Percentiles rank a stretch among this genome's conserved stretches.
These are phyloP conservation scores for Pyrenophora graminea DNA, from an alignment of 2,329 filamentous ascomycete species.

Conservation along the genomic window DNA sequence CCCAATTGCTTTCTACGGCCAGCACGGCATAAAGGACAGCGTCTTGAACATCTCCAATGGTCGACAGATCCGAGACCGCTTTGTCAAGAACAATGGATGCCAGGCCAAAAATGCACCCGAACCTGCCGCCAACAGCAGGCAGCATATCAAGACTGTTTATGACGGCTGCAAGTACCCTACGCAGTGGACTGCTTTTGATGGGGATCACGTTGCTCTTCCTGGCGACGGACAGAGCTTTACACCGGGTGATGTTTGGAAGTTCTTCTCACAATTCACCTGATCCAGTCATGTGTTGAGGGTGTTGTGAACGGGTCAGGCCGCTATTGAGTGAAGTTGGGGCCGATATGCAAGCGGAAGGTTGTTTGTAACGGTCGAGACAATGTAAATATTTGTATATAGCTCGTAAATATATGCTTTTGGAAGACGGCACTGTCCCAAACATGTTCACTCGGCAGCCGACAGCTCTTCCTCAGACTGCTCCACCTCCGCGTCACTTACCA, in stretches of 20 bases:
- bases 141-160: constrained; percentile 24
- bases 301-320: background rate
- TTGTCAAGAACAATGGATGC: constrained; percentile 48
- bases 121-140: constrained; percentile 20
- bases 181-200: constrained; percentile 35
- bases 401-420: background rate
- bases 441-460: background rate
- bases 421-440: background rate
- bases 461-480: constrained; percentile 15
- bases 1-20: constrained; percentile 48
- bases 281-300: background rate
- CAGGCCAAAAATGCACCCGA: constrained; percentile 17
- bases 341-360: background rate
- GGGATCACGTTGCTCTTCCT: constrained; percentile 25
- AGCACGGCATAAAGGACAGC: constrained; percentile 48
- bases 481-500: constrained; percentile 34
- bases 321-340: too few species aligned
- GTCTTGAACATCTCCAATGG: constrained; percentile 45
- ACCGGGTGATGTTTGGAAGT: constrained; percentile 38
- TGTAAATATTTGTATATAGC: constrained; percentile 3
- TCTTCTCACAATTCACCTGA: constrained; percentile 35
- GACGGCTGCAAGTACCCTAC: constrained; percentile 43
- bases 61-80: constrained; percentile 46
- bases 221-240: constrained; percentile 24
- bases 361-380: background rate